These are phyloP conservation scores for Hypoxylon sp. DNA, from an alignment of 2,329 filamentous ascomycete genomes.

Conservation along the genomic window DNA sequence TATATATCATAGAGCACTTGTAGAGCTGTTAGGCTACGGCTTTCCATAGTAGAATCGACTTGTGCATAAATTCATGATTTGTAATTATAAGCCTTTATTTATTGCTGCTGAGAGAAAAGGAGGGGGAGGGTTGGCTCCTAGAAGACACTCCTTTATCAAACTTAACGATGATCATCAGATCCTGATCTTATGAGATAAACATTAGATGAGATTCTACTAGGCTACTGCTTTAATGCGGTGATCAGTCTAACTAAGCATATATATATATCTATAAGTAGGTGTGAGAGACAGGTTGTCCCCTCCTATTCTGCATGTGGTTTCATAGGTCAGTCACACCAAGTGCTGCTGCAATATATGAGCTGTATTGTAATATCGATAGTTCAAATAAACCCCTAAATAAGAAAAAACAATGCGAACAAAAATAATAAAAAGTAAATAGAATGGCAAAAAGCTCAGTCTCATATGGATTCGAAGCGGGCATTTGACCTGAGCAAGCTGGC, in stretches of 20 bases:
- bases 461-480: background rate
- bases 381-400: background rate
- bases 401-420: background rate
- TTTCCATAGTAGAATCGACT: background rate
- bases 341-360: background rate
- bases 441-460: background rate
- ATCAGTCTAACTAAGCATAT: too few relatives aligned
- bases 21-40: background rate
- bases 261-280: too few relatives aligned
- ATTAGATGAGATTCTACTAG: background rate
- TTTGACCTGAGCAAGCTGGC: background rate
- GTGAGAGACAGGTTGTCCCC: too few relatives aligned
- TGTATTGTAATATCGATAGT: background rate
- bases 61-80: background rate
- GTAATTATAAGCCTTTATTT: background rate
- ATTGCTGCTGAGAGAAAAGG: background rate
- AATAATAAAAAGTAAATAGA: background rate
- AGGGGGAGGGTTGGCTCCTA: background rate
- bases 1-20: background rate
- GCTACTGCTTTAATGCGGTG: too few relatives aligned
- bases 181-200: background rate
- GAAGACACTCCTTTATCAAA: background rate
- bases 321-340: too few relatives aligned
- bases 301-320: too few relatives aligned
- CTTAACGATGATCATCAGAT: background rate